phyloP scores from a whole-genome alignment of 306 rosid genomes.

The Ammopiptanthus mongolicus region DNA sequence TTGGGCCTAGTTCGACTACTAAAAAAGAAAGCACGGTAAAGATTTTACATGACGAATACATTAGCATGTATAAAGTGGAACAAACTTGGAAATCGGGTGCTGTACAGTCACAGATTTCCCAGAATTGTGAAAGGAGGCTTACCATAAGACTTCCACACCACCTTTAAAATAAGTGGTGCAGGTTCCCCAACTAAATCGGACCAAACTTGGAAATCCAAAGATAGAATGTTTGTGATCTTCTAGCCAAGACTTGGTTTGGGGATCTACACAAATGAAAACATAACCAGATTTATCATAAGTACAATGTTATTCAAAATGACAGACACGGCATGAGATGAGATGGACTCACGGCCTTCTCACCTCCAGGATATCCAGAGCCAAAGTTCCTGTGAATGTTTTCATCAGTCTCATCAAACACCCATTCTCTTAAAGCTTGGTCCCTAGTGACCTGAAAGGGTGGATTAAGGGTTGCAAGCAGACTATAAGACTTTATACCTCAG shows the following conservation, averaged over 20 bases:
- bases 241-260: slow-evolving; percentile 82
- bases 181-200: slow-evolving; percentile 97
- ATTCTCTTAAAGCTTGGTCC: slow-evolving; percentile 71
- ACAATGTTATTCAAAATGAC: neutral
- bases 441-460: slow-evolving; percentile 66
- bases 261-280: slow-evolving; percentile 54
- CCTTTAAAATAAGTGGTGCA: slow-evolving; percentile 74
- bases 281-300: slow-evolving; percentile 5
- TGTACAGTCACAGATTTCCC: slow-evolving; percentile 6
- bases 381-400: slow-evolving; percentile 65
- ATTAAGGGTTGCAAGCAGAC: neutral
- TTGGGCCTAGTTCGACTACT: neutral
- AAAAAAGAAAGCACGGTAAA: neutral
- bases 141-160: slow-evolving; percentile 75
- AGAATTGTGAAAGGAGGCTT: slow-evolving; percentile 28
- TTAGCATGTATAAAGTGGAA: neutral
- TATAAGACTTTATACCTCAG: neutral
- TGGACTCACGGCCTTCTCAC: slow-evolving; percentile 31
- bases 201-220: slow-evolving; percentile 92
- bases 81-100: neutral
- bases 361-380: slow-evolving; percentile 99
- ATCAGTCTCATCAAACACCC: slow-evolving; percentile 88
- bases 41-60: neutral
- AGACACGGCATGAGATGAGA: neutral
- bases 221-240: slow-evolving; percentile 65